Conservation (phyloP, 2,329 filamentous ascomycete genomes). For the Curvularia sp. region DNA sequence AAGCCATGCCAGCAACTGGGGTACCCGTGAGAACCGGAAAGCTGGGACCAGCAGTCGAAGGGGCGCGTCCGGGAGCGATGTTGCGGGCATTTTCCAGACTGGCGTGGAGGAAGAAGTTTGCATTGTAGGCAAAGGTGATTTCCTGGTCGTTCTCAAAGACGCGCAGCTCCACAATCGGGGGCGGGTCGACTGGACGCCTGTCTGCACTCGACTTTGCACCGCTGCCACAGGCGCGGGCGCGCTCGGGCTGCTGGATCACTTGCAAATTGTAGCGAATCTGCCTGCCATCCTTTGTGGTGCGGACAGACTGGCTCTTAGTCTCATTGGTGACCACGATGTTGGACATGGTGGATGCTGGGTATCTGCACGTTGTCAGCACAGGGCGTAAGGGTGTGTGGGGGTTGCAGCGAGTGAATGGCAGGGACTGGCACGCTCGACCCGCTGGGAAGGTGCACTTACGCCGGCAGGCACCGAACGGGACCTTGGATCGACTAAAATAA, state of each 20-base stretch:
- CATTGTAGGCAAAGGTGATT: slow-evolving; percentile 87
- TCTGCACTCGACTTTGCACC: slow-evolving; percentile 85
- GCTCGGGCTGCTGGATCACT: slow-evolving; percentile 92
- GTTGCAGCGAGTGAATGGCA: slow-evolving; percentile 14
- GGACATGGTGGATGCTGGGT: slow-evolving; percentile 30
- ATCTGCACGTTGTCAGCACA: slow-evolving; percentile 23
- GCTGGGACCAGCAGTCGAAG: slow-evolving; percentile 65
- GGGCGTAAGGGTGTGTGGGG: slow-evolving; percentile 16
- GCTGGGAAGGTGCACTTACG: slow-evolving; percentile 25
- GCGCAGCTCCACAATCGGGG: slow-evolving; percentile 89
- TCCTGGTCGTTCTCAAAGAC: slow-evolving; percentile 76
- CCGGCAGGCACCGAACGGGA: slow-evolving; percentile 8
- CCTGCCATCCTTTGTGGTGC: slow-evolving; percentile 76
- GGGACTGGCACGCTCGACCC: slow-evolving; percentile 18
- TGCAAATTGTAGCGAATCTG: slow-evolving; percentile 80
- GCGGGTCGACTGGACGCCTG: slow-evolving; percentile 89
- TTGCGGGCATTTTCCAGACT: slow-evolving; percentile 86
- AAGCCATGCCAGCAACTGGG: slow-evolving; percentile 93
- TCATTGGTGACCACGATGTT: slow-evolving; percentile 64
- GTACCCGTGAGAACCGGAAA: slow-evolving; percentile 91
- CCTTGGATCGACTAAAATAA: slow-evolving; percentile 11
- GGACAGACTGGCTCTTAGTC: slow-evolving; percentile 59
- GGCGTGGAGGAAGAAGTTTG: slow-evolving; percentile 94
- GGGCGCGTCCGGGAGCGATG: slow-evolving; percentile 79
- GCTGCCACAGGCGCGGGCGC: slow-evolving; percentile 91